A percentile compares a stretch with the other conserved stretches of the same genome.
Evolutionary conservation across 176 grass and related monocot species (phyloP).

Genomic region (Sorghum bicolor): Sorghum_bicolor_NCBIv3 NC_012871.2:7298001-7298500

Average conservation of each 20-base stretch:
- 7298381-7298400: background rate
- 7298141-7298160: background rate
- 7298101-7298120: background rate
- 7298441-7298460: background rate
- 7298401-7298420: background rate
- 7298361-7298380: background rate
- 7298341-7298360: constrained; percentile 14
- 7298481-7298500: background rate
- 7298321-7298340: constrained; percentile 13
- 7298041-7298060: too few relatives aligned
- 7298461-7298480: background rate
- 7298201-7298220: background rate
- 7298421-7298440: background rate
- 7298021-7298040: too few relatives aligned
- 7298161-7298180: background rate
- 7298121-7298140: background rate
- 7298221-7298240: background rate
- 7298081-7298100: too few relatives aligned
- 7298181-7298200: background rate
- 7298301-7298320: background rate
- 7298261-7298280: too few relatives aligned
- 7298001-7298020: too few relatives aligned
- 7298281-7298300: background rate
- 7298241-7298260: too few relatives aligned
- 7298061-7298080: too few relatives aligned